phyloP scores from a whole-genome alignment of 345 rosid species.

The Syzygium oleosum region DNA sequence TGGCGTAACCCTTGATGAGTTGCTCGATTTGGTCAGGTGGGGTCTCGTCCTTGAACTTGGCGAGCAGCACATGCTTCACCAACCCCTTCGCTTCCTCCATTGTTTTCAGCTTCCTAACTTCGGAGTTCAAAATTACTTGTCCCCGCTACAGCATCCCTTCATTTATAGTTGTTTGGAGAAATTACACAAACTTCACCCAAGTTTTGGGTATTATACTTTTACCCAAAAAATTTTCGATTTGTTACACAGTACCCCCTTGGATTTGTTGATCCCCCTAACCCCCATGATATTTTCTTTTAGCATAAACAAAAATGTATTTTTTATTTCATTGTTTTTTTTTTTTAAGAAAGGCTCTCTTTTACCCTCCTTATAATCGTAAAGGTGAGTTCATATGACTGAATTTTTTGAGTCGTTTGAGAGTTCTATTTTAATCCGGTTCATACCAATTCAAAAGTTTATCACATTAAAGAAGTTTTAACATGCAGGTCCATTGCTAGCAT shows the following conservation, averaged over 20 bases:
- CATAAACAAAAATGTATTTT: no score
- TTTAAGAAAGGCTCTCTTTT: neutral
- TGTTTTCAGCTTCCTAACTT: neutral
- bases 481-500: neutral
- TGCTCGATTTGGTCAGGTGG: conserved; percentile 36
- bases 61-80: conserved; percentile 66
- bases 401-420: neutral
- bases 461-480: neutral
- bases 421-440: neutral
- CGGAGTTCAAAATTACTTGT: neutral
- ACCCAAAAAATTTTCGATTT: neutral
- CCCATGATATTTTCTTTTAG: neutral
- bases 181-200: neutral
- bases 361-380: neutral
- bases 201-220: neutral
- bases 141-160: neutral
- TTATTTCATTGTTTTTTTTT: neutral
- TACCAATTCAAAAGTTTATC: neutral
- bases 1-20: conserved; percentile 59
- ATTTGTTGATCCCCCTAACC: neutral
- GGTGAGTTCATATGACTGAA: neutral
- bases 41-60: conserved; percentile 61
- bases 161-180: neutral
- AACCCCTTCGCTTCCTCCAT: conserved; percentile 70
- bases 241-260: neutral